Base-by-base conservation (phyloP, 495 filamentous ascomycete species). In the Xylaria acuta region DNA sequence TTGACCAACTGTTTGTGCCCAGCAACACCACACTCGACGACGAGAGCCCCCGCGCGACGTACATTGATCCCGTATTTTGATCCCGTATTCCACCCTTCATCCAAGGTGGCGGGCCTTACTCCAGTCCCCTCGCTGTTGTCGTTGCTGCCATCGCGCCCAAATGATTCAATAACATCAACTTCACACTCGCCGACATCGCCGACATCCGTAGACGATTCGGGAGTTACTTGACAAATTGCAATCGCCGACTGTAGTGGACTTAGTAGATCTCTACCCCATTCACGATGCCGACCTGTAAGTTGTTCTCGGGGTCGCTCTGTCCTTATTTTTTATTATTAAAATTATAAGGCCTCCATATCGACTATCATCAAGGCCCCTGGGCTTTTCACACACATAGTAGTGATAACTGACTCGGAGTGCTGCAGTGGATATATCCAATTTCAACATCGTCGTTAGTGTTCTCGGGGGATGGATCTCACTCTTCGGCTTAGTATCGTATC, bases 391-490 rank as follows among this genome's bases (percentile, higher is more conserved):
- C 32, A 11, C 11, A 30, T 18, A 34, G 18, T 8, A 6, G 22
- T 12, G 60, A 41, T 43, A 64, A 30, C 38, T 64, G 12, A 64
- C 60, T 64, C n/a, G 22, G 12, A 64, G 11, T 30, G 18, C 30
- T 30, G 38, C 18, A 64, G 60, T 97, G 66, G 87, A 86, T 7
- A 74, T 93, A 47, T 91, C 88, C 77, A 94, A 97, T 80, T 97
- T 97, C 86, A 97, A 97, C 79, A 93, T 97, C 71, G 89, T 94
- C 70, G 91, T 93, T 76, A 90, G 92, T 69, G 90, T 92, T 12
- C 82, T 97, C 16, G 95, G 95, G 34, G 94, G 92, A 22, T 98
- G 95, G 82, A 90, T 98, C 54, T 93, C 92, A 2, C 75, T 97
- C 27, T 98, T 97, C 78, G 93, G 92, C 11, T 84, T 97, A 47